Percentiles rank a stretch among this genome's conserved stretches.
phyloP scores from a whole-genome alignment of 2,329 filamentous ascomycete species.

The Ceratocystis destructans region DNA sequence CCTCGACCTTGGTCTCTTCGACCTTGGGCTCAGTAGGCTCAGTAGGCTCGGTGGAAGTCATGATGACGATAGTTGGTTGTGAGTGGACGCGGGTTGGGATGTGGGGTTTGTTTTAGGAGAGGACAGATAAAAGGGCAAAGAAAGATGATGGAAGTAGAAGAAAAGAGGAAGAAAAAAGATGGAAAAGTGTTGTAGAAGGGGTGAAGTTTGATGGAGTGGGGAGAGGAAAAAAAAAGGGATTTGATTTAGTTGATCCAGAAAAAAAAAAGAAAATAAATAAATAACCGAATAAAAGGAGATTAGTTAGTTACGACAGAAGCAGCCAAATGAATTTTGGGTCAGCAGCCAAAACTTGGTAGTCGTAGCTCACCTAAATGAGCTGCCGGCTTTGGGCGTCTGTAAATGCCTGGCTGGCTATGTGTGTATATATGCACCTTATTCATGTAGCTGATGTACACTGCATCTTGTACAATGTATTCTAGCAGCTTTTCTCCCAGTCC shows the following conservation, averaged over 20 bases:
- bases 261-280: background rate
- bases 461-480: background rate
- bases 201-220: slow-evolving; percentile 1
- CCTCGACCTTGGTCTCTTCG: slow-evolving; percentile 21
- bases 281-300: background rate
- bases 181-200: slow-evolving; percentile 2
- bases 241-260: background rate
- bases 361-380: background rate
- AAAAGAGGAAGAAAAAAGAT: background rate
- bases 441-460: background rate
- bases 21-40: slow-evolving; percentile 36
- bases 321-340: background rate
- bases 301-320: background rate
- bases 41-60: slow-evolving; percentile 38
- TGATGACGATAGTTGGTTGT: slow-evolving; percentile 24
- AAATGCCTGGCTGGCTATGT: background rate
- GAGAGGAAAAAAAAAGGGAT: slow-evolving; percentile 7
- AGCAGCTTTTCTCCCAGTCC: background rate
- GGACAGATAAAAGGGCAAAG: background rate
- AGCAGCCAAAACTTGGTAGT: background rate
- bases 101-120: background rate
- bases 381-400: background rate
- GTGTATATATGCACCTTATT: background rate
- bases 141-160: background rate
- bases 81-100: background rate